Conservation (phyloP, 1,284 basidiomycete genomes). For the Pascua guehoae region DNA sequence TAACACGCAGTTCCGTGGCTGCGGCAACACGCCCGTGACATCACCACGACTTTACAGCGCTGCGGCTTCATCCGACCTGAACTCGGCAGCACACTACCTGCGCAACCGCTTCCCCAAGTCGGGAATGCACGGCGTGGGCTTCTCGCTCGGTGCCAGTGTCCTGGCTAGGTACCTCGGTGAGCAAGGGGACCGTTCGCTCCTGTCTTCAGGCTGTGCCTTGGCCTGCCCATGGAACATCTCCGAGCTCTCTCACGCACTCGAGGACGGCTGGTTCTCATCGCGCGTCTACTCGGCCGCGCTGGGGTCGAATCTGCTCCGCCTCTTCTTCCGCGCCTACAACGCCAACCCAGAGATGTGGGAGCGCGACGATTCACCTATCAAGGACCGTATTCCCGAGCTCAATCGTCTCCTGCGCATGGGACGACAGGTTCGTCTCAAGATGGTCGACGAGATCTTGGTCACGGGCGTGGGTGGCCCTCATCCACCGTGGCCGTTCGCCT, state of each 20-base stretch:
- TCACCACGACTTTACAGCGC: conserved; percentile 76
- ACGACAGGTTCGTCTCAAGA: conserved; percentile 24
- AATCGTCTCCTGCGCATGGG: conserved; percentile 18
- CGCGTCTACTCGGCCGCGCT: conserved; percentile 78
- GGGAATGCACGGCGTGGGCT: conserved; percentile 80
- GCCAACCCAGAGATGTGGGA: conserved; percentile 28
- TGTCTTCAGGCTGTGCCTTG: conserved; percentile 71
- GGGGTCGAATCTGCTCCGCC: conserved; percentile 68
- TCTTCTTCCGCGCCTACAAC: conserved; percentile 63
- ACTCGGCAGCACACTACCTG: conserved; percentile 75
- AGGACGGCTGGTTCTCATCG: conserved; percentile 62
- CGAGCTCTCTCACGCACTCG: conserved; percentile 51
- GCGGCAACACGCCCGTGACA: conserved; percentile 74
- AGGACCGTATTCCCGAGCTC: conserved; percentile 19
- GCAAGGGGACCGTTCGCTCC: conserved; percentile 70
- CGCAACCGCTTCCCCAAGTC: conserved; percentile 70
- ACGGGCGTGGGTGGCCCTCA: conserved; percentile 71
- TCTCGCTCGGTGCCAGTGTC: conserved; percentile 90
- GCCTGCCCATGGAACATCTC: conserved; percentile 58
- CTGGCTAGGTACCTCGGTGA: conserved; percentile 88
- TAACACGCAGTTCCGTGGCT: conserved; percentile 66
- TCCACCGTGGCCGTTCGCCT: conserved; percentile 67
- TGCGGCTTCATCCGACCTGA: conserved; percentile 74
- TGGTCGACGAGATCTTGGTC: conserved; percentile 60
- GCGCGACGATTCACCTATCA: conserved; percentile 11